phyloP scores from a whole-genome alignment of 371 early-diverging fungal species.

The Actinomucor elegans region DNA sequence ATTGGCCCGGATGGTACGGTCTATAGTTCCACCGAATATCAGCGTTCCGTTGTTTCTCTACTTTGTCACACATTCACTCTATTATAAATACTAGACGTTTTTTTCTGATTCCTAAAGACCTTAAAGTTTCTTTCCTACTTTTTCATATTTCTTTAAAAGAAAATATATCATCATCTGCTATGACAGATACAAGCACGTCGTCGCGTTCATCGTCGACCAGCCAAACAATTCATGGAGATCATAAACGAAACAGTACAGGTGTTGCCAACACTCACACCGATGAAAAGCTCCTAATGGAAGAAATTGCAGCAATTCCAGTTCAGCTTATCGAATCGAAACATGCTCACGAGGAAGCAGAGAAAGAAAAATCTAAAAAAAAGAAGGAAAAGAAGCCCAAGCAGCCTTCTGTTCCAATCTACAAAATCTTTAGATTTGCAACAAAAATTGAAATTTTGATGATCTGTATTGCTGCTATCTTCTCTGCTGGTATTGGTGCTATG shows the following conservation, averaged over 20 bases:
- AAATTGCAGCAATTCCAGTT: constrained; percentile 22
- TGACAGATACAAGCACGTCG: constrained; percentile 15
- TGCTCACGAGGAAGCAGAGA: background rate
- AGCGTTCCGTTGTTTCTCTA: background rate
- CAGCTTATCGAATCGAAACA: constrained; percentile 10
- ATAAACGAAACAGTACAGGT: constrained; percentile 4
- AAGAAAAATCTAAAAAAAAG: constrained; percentile 30
- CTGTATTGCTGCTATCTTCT: constrained; percentile 13
- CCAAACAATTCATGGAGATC: constrained; percentile 17
- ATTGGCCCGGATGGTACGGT: constrained; percentile 9
- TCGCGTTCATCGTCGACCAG: constrained; percentile 27
- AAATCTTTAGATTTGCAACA: constrained; percentile 71
- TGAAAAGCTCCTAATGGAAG: constrained; percentile 18
- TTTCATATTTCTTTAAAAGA: background rate
- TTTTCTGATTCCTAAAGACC: background rate
- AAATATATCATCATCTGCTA: background rate
- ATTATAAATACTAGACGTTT: constrained; percentile 6
- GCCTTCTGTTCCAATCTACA: constrained; percentile 46
- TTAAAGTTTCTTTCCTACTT: background rate
- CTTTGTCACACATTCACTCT: background rate
- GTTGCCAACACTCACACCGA: constrained; percentile 1
- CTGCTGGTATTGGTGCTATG: constrained; percentile 31
- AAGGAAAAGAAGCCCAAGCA: constrained; percentile 38
- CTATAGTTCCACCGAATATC: constrained; percentile 5
- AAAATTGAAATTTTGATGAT: constrained; percentile 58